These are phyloP conservation scores for Myxozyma udenii DNA, from an alignment of 805 yeast species.

Conservation along the genomic window DNA sequence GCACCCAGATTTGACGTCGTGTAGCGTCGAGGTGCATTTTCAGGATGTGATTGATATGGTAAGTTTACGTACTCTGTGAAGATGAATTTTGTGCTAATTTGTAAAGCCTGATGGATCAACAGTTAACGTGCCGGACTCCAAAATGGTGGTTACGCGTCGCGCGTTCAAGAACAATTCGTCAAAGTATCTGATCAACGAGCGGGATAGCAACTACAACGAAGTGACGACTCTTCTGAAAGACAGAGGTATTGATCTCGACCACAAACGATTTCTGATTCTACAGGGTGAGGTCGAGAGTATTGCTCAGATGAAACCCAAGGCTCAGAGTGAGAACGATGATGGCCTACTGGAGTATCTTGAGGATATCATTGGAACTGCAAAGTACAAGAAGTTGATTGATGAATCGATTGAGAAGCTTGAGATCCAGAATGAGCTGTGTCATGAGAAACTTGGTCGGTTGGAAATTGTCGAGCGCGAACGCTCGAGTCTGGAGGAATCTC, in stretches of 20 bases:
- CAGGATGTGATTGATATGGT: conserved; percentile 61
- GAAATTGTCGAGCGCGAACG: conserved; percentile 77
- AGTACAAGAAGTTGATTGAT: conserved; percentile 75
- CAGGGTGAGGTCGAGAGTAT: conserved; percentile 99
- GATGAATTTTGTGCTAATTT: conserved; percentile 31
- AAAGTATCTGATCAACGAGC: conserved; percentile 69
- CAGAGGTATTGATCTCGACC: conserved; percentile 90
- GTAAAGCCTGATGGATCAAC: conserved; percentile 44
- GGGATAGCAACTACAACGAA: conserved; percentile 66
- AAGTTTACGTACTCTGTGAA: neutral
- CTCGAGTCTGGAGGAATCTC: conserved; percentile 45
- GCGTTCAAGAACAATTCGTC: conserved; percentile 77
- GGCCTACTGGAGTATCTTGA: conserved; percentile 92
- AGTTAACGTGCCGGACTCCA: conserved; percentile 51
- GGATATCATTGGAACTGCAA: conserved; percentile 93
- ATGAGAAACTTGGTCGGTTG: conserved; percentile 76
- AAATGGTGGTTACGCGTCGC: conserved; percentile 69
- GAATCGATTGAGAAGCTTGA: conserved; percentile 59
- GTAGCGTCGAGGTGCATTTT: conserved; percentile 91
- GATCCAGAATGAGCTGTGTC: conserved; percentile 71
- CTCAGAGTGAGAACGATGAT: conserved; percentile 86
- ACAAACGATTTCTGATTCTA: conserved; percentile 85
- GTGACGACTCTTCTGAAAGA: conserved; percentile 71
- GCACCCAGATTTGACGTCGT: conserved; percentile 61
- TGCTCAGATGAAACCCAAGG: conserved; percentile 98